These are phyloP conservation scores for Fraxinus paxiana DNA, from an alignment of 305 asterid genomes.

Conservation along the genomic window DNA sequence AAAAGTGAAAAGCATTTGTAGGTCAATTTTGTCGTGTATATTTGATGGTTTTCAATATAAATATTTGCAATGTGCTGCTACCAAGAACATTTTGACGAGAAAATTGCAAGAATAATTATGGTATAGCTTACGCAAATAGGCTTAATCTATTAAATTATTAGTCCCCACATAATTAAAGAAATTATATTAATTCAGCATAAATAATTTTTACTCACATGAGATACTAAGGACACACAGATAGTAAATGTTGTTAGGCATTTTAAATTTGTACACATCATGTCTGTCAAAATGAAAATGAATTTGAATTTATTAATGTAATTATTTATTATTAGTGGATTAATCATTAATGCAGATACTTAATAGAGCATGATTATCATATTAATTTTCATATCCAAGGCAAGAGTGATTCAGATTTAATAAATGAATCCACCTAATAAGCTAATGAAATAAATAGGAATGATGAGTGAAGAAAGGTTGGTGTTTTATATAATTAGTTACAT, in stretches of 20 bases:
- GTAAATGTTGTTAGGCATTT: background rate
- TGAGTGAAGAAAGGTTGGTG: background rate
- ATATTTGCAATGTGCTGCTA: background rate
- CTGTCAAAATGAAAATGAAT: background rate
- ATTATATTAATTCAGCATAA: background rate
- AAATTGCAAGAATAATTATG: background rate
- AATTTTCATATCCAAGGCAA: background rate
- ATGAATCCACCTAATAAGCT: background rate
- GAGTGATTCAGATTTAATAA: background rate
- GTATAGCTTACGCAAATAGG: background rate
- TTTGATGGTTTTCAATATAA: background rate
- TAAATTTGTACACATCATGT: background rate
- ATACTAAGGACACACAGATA: background rate
- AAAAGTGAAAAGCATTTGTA: background rate
- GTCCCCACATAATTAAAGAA: background rate
- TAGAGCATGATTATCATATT: background rate
- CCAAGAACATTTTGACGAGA: background rate
- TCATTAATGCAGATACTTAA: background rate
- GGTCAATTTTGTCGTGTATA: background rate
- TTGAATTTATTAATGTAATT: background rate
- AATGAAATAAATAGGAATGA: background rate
- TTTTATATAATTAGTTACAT: background rate
- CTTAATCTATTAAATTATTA: background rate
- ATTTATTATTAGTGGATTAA: background rate
- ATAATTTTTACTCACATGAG: background rate